These are phyloP conservation scores for Allantophomopsis cytisporea DNA, from an alignment of 2,329 filamentous ascomycete species.

Conservation along the genomic window DNA sequence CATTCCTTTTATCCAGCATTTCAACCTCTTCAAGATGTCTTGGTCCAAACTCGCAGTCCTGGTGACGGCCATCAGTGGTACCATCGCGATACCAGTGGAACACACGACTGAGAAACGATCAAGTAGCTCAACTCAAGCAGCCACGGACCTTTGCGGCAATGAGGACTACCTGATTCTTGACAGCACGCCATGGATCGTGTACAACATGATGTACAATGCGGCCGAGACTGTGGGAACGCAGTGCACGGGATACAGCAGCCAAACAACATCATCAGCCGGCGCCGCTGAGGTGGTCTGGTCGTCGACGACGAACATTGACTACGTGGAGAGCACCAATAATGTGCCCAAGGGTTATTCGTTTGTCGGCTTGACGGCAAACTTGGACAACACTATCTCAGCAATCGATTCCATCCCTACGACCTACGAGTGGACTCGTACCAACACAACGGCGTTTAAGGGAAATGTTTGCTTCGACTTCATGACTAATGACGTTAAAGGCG, in stretches of 20 bases:
- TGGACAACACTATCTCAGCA: slow-evolving; percentile 22
- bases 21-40: too few species aligned
- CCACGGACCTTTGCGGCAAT: slow-evolving; percentile 10
- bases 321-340: slow-evolving; percentile 20
- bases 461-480: slow-evolving; percentile 30
- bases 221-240: slow-evolving; percentile 22
- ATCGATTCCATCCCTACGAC: slow-evolving; percentile 24
- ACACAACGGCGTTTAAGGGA: slow-evolving; percentile 26
- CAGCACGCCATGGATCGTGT: slow-evolving; percentile 28
- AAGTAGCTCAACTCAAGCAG: not conserved
- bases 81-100: too few species aligned
- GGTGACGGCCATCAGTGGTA: too few species aligned
- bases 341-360: slow-evolving; percentile 29
- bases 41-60: too few species aligned
- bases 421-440: slow-evolving; percentile 25
- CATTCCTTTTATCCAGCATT: too few species aligned
- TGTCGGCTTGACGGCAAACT: slow-evolving; percentile 26
- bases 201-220: slow-evolving; percentile 29
- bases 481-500: slow-evolving; percentile 26
- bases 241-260: slow-evolving; percentile 24
- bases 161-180: slow-evolving; percentile 18
- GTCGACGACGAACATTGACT: slow-evolving; percentile 23
- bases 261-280: slow-evolving; percentile 15
- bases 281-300: slow-evolving; percentile 23
- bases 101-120: too few species aligned